These are phyloP conservation scores for Claviceps maximensis DNA, from an alignment of 2,329 filamentous ascomycete genomes.

Conservation along the genomic window DNA sequence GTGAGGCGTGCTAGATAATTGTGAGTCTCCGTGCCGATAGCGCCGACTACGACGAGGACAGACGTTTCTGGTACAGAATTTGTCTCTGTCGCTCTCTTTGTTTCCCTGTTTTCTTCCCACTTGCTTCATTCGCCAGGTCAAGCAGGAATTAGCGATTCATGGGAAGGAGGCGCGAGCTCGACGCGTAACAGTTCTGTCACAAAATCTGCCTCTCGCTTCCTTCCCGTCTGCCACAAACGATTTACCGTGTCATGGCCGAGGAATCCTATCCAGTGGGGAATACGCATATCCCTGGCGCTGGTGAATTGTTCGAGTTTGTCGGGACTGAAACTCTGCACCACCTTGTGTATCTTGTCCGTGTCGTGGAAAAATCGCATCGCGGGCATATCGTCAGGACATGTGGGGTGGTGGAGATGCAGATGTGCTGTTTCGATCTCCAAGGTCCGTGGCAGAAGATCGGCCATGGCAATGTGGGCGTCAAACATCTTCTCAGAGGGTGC, in stretches of 20 bases:
- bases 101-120: not conserved
- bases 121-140: constrained; percentile 3
- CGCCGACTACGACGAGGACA: not conserved
- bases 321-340: constrained; percentile 13
- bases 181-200: constrained; percentile 25
- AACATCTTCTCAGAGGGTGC: constrained; percentile 35
- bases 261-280: constrained; percentile 23
- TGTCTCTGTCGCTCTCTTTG: not conserved
- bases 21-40: not conserved
- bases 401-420: constrained; percentile 41
- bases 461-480: constrained; percentile 37
- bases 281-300: constrained; percentile 18
- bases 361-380: constrained; percentile 34
- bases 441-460: constrained; percentile 23
- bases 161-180: constrained; percentile 21
- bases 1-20: not conserved
- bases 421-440: constrained; percentile 37
- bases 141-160: constrained; percentile 11
- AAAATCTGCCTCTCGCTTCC: constrained; percentile 26
- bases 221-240: constrained; percentile 27
- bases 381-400: constrained; percentile 30
- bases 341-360: constrained; percentile 15
- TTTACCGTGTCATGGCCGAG: constrained; percentile 35
- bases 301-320: constrained; percentile 14
- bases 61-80: not conserved